Base-by-base conservation (phyloP, 176 grass and related monocot species). In the Avena insularis region DNA sequence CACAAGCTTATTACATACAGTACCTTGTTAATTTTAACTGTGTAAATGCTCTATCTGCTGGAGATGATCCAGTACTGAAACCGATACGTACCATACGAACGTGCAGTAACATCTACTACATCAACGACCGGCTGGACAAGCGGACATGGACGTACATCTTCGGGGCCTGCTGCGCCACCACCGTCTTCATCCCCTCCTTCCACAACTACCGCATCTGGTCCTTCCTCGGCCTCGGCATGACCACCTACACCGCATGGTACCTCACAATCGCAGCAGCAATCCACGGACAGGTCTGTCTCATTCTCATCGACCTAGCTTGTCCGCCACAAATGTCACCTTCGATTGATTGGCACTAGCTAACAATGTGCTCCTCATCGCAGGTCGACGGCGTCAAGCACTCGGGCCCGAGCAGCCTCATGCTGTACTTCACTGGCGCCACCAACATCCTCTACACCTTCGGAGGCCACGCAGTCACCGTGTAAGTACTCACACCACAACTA, bases 61-160 rank as follows among this genome's bases (percentile, higher is more conserved):
- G 17, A n/a, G 17, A 71, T 29, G 29, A 6, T 65, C 20, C 2
- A 55, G 11, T 16, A 8, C 54, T 45, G 40, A 73, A 73, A 73
- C 43, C 43, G 19, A 9, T 17, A 10, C 5, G 3, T 2, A 13
- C 2, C 4, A 29, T 12, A 0, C 3, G 40, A 40, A 6, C 4
- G 38, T 40, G 21, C 85, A 91, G 90, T 4, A 91, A 91, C 82
- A 91, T 91, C 54, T 91, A 91, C 82, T 91, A 91, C 82, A 91
- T 91, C 82, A 91, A 91, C 79, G 90, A 91, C 82, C 86, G 83
- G 82, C 78, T 91, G 86, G 90, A 91, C 86, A 91, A 91, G 90
- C 75, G 90, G 83, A 91, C 90, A 14, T 91, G 90, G 90, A 91
- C 90, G 1, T 91, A 91, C 90, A 91, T 88, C 54, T 91, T 91